Conservation (phyloP, 257 asterid genomes). For the Nemophila menziesii region DNA sequence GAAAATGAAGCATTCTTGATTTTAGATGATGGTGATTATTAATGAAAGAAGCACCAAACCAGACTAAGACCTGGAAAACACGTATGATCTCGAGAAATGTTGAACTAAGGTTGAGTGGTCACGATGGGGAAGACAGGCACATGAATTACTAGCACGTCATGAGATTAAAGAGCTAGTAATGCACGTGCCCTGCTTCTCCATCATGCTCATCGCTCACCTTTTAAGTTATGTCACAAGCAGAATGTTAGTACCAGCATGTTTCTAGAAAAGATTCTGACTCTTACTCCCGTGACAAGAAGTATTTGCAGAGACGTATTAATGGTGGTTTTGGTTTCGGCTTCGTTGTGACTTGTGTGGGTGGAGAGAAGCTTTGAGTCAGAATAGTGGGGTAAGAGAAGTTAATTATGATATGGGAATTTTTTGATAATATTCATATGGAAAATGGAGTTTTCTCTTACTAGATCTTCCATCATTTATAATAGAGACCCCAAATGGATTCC, state of each 20-base stretch:
- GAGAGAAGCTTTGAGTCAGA: neutral
- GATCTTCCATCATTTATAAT: no score
- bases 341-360: neutral
- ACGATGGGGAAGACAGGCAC: conserved; percentile 42
- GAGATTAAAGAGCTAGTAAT: conserved; percentile 44
- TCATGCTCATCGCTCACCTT: conserved; percentile 70
- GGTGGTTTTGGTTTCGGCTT: no score
- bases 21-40: no score
- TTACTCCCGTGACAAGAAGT: neutral
- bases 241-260: neutral
- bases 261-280: neutral
- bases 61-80: neutral
- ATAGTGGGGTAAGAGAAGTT: neutral
- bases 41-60: neutral
- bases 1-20: neutral
- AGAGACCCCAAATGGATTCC: no score
- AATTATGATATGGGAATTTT: neutral
- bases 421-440: no score
- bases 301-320: neutral
- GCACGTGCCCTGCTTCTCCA: conserved; percentile 99
- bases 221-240: neutral
- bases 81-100: neutral
- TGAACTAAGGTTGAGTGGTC: conserved; percentile 21
- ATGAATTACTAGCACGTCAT: conserved; percentile 31
- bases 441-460: no score